Percentiles rank a stretch among this genome's conserved stretches.
Conservation (phyloP, 495 filamentous ascomycete genomes). For the Xanthoparmelia taractica region DNA sequence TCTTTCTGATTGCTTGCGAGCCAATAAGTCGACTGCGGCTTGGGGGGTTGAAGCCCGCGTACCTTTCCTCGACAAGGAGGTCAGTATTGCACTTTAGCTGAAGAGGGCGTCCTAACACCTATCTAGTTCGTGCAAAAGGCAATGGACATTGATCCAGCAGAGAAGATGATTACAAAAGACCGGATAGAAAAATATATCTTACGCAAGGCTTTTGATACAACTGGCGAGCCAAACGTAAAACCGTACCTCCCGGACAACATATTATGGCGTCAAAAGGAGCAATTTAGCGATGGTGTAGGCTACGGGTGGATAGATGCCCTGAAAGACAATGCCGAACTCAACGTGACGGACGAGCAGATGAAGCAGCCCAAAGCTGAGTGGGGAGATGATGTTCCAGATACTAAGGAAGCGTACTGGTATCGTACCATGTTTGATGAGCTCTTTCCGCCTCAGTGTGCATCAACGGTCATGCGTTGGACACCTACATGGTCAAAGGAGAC, state of each 20-base stretch:
- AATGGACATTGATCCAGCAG: slow-evolving; percentile 86
- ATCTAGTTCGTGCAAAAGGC: slow-evolving; percentile 76
- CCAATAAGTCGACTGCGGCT: slow-evolving; percentile 98
- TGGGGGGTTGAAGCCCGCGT: slow-evolving; percentile 98
- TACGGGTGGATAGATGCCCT: slow-evolving; percentile 98
- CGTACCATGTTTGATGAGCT: slow-evolving; percentile 96
- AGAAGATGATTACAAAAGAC: slow-evolving; percentile 91
- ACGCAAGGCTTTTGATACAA: slow-evolving; percentile 92
- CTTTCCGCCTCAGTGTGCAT: slow-evolving; percentile 85
- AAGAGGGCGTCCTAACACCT: slow-evolving; percentile 8
- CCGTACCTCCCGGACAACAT: slow-evolving; percentile 92
- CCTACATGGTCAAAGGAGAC: slow-evolving; percentile 97
- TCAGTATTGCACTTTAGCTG: slow-evolving; percentile 27
- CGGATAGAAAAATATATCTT: slow-evolving; percentile 96
- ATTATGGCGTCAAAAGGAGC: slow-evolving; percentile 97
- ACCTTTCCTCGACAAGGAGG: slow-evolving; percentile 90
- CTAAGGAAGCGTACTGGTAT: slow-evolving; percentile 99
- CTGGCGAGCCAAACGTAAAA: slow-evolving; percentile 64
- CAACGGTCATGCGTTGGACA: slow-evolving; percentile 91
- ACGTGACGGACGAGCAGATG: slow-evolving; percentile 94
- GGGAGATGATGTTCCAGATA: slow-evolving; percentile 84
- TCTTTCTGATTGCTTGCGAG: slow-evolving; percentile 86
- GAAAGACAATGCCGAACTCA: slow-evolving; percentile 82
- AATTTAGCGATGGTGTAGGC: slow-evolving; percentile 96
- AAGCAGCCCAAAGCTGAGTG: slow-evolving; percentile 94